phyloP scores from a whole-genome alignment of 108 stramenopile species.

The Cyclotella cryptica region DNA sequence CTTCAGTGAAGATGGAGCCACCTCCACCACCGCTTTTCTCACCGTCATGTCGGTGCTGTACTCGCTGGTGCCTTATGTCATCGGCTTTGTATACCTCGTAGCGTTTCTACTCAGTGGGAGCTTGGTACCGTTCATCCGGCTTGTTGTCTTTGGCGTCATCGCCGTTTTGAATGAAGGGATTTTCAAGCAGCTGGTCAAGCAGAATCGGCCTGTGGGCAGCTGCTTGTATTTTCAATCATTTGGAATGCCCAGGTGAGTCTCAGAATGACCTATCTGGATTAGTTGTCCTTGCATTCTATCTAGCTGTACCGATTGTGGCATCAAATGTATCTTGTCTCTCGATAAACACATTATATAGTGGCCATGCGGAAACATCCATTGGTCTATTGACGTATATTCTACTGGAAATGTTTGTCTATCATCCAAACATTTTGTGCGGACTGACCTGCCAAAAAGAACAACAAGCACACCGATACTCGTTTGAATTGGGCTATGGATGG shows the following conservation, averaged over 20 bases:
- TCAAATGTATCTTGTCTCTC: not conserved
- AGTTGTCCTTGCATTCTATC: no score
- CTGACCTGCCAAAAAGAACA: slow-evolving; percentile 28
- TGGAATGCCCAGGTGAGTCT: slow-evolving; percentile 51
- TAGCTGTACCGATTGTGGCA: not conserved
- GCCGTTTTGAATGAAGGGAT: slow-evolving; percentile 34
- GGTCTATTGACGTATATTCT: slow-evolving; percentile 45
- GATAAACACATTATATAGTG: not conserved
- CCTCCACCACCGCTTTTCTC: slow-evolving; percentile 18
- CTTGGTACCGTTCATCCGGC: slow-evolving; percentile 30
- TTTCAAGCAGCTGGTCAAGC: slow-evolving; percentile 32
- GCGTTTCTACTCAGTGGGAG: slow-evolving; percentile 21
- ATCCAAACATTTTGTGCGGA: slow-evolving; percentile 45
- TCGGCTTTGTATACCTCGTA: slow-evolving; percentile 17
- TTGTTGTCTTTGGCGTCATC: slow-evolving; percentile 33
- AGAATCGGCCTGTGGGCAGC: slow-evolving; percentile 37
- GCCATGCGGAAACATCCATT: slow-evolving; percentile 49
- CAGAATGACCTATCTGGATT: no score
- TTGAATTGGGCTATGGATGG: slow-evolving; percentile 17
- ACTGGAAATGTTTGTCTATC: slow-evolving; percentile 41
- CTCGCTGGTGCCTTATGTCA: slow-evolving; percentile 36
- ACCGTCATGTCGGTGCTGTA: slow-evolving; percentile 39
- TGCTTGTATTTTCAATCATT: slow-evolving; percentile 45
- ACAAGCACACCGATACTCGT: not conserved
- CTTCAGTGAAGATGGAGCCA: slow-evolving; percentile 11